Evolutionary conservation across 1,284 basidiomycete genomes (phyloP), one percentile per base, ranked within the genome.

Genomic region (Takashimella tepidaria): DNA sequence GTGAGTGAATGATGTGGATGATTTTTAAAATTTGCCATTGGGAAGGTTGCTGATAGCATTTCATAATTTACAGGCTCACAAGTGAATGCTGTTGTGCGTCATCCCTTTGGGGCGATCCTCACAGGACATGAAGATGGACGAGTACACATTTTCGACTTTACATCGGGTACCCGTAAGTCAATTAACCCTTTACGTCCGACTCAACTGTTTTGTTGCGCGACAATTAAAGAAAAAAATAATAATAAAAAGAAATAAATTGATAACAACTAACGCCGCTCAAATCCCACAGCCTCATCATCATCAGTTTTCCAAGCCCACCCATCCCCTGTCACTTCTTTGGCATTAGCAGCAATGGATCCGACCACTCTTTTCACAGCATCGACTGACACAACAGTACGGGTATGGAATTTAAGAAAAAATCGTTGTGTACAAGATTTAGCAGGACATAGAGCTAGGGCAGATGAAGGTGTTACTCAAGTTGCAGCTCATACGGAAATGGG

Each of bases 81-180:
- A 76, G 86, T 92, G 61, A 98, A 97, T 76, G 83, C 85, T 56
- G 84, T 97, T 49, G 83, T 87, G 40, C 92, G 91, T 44, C 92
- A 97, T 77, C 92, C 92, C 1, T 84, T 92, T 79, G 84, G 89
- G 1, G 77, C 93, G 23, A 82, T 98, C 46, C 84, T 95, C 31
- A 88, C 89, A 13, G 95, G 85, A 0, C 89, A 96, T 71, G 93
- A 98, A 76, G 92, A 98, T 78, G 92, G 91, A 62, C 86, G 86
- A 67, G 90, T 98, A 62, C 83, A 89, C 26, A 84, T 97, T 54
- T 96, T 89, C 73, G 91, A 97, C 73, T 81, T 89, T 47, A 78
- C 79, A 31, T 88, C 86, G 57, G 87, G 31, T 41, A 46, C 52
- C 10, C 24, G 92, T 88, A 61, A 61, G 83, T 71, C 4, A 31